These are phyloP conservation scores for Termitomyces sp. DNA, from an alignment of 1,284 basidiomycete genomes.

Conservation along the genomic window DNA sequence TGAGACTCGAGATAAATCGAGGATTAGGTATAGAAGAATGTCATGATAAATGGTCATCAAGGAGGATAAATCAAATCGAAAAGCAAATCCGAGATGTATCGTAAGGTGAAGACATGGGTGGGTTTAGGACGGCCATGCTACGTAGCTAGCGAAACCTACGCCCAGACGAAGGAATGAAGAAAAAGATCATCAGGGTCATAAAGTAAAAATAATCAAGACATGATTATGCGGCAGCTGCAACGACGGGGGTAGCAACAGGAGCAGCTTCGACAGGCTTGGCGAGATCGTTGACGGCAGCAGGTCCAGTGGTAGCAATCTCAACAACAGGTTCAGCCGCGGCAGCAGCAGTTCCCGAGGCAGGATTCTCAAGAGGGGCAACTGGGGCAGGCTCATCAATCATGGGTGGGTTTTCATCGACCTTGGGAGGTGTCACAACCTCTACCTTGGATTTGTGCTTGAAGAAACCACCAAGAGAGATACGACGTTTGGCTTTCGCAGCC, in stretches of 20 bases:
- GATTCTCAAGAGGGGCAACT: constrained; percentile 73
- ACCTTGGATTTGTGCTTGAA: constrained; percentile 75
- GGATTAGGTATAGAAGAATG: constrained; percentile 40
- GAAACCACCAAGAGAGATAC: constrained; percentile 73
- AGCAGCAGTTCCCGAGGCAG: constrained; percentile 41
- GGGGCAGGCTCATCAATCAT: constrained; percentile 73
- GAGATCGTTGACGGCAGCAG: constrained; percentile 31
- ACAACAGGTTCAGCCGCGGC: constrained; percentile 31
- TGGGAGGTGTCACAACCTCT: constrained; percentile 66
- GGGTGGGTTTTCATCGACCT: constrained; percentile 79
- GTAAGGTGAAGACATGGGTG: constrained; percentile 38
- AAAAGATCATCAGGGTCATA: constrained; percentile 48
- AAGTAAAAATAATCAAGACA: constrained; percentile 19
- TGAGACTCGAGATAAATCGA: constrained; percentile 37
- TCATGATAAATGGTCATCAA: constrained; percentile 46
- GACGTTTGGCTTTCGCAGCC: constrained; percentile 62
- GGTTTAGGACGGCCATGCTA: constrained; percentile 32
- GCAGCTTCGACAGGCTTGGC: constrained; percentile 34
- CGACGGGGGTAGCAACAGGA: constrained; percentile 39
- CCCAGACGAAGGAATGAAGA: constrained; percentile 37
- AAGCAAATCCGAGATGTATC: constrained; percentile 60
- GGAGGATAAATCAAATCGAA: constrained; percentile 31
- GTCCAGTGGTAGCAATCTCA: constrained; percentile 19
- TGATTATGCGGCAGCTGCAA: constrained; percentile 59
- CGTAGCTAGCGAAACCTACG: constrained; percentile 27